phyloP scores from a whole-genome alignment of 2,329 filamentous ascomycete species.

The Talaromyces sp. region DNA sequence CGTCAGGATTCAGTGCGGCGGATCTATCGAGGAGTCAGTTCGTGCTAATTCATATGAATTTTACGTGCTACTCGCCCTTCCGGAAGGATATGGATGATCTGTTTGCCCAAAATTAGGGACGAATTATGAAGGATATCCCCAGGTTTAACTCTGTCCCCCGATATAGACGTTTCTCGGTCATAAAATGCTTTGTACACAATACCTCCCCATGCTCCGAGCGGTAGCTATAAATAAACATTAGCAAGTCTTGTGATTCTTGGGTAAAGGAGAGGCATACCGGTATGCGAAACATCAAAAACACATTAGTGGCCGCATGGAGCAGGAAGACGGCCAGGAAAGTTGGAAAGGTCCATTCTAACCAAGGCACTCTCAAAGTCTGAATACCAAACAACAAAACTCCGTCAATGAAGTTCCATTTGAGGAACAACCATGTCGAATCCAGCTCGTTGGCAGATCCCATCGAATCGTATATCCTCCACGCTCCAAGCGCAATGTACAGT shows the following conservation, averaged over 20 bases:
- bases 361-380: conserved; percentile 85
- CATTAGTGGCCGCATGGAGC: conserved; percentile 69
- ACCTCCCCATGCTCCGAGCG: conserved; percentile 69
- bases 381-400: conserved; percentile 81
- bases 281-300: conserved; percentile 89
- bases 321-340: conserved; percentile 69
- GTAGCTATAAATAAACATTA: conserved; percentile 52
- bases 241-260: background rate
- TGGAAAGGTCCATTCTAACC: conserved; percentile 84
- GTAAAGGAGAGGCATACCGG: conserved; percentile 53
- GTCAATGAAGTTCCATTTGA: conserved; percentile 92
- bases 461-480: conserved; percentile 87
- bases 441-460: conserved; percentile 74
- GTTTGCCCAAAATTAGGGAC: conserved; percentile 89
- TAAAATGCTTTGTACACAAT: conserved; percentile 77
- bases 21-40: conserved; percentile 51
- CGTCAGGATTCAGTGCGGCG: conserved; percentile 79
- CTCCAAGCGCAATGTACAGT: conserved; percentile 72
- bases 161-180: conserved; percentile 87
- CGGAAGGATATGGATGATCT: conserved; percentile 95
- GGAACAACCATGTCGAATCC: conserved; percentile 82
- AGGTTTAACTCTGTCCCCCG: conserved; percentile 87
- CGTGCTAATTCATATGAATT: conserved; percentile 21
- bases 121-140: conserved; percentile 85
- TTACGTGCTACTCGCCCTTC: conserved; percentile 64